A percentile compares a stretch with the other conserved stretches of the same genome.
Evolutionary conservation across 2,329 filamentous ascomycete species (phyloP).

Genomic region (Apiospora pterosperma): DNA sequence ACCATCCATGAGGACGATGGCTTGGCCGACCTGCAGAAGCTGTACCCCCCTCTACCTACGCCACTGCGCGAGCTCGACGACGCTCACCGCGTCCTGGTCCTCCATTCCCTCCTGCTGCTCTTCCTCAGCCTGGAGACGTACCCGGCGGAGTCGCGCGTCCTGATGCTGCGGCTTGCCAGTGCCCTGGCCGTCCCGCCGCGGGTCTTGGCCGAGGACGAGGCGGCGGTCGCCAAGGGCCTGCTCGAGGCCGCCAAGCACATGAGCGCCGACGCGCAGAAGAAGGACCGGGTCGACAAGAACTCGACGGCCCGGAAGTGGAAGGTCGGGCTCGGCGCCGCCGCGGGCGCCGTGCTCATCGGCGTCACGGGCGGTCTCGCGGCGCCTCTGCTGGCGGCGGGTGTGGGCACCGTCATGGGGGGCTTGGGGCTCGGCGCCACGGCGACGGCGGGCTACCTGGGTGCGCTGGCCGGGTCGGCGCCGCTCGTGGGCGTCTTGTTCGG

Average conservation of each 20-base stretch:
- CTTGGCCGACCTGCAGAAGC: constrained; percentile 36
- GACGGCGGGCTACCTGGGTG: constrained; percentile 76
- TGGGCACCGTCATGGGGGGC: constrained; percentile 76
- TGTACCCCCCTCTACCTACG: constrained; percentile 62
- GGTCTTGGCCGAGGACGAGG: constrained; percentile 67
- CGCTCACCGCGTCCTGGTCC: constrained; percentile 60
- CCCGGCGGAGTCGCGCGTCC: constrained; percentile 66
- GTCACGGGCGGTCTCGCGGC: constrained; percentile 74
- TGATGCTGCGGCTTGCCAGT: constrained; percentile 67
- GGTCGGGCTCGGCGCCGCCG: constrained; percentile 46
- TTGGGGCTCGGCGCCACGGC: constrained; percentile 75
- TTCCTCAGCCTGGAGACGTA: constrained; percentile 76
- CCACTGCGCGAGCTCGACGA: constrained; percentile 56
- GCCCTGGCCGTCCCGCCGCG: constrained; percentile 66
- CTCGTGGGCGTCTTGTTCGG: constrained; percentile 84
- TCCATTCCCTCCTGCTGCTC: constrained; percentile 71
- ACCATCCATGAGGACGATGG: constrained; percentile 36
- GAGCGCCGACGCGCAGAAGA: constrained; percentile 61
- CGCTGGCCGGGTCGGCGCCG: constrained; percentile 74
- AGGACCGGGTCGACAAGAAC: constrained; percentile 61
- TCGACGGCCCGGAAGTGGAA: constrained; percentile 67
- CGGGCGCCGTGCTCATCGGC: constrained; percentile 61
- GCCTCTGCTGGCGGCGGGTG: constrained; percentile 73
- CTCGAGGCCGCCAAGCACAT: constrained; percentile 67
- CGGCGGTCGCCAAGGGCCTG: constrained; percentile 70